Percentiles rank a stretch among this genome's conserved stretches.
These are phyloP conservation scores for Didymella pinodella DNA, from an alignment of 2,329 filamentous ascomycete genomes.

Conservation along the genomic window DNA sequence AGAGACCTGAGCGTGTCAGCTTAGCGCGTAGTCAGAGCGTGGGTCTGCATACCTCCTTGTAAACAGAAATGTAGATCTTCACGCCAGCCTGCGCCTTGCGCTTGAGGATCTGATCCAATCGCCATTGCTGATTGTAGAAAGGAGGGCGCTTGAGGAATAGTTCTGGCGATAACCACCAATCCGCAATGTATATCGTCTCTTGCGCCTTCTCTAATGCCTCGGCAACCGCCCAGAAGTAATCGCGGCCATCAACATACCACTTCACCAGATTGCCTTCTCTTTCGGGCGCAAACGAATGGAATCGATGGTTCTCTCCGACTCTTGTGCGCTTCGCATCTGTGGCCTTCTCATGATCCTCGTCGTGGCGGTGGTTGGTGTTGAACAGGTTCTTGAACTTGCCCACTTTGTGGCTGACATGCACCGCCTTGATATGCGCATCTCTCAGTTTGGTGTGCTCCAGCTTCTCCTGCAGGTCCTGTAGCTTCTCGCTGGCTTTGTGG, in stretches of 20 bases:
- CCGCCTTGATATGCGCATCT: conserved; percentile 61
- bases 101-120: conserved; percentile 87
- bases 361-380: conserved; percentile 89
- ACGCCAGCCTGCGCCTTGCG: conserved; percentile 89
- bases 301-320: conserved; percentile 79
- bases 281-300: conserved; percentile 89
- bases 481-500: conserved; percentile 35
- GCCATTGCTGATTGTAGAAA: conserved; percentile 81
- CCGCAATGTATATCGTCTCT: conserved; percentile 93
- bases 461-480: conserved; percentile 53
- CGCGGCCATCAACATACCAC: conserved; percentile 95
- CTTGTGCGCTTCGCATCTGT: conserved; percentile 81
- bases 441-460: conserved; percentile 57
- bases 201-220: conserved; percentile 87
- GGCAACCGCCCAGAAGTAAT: conserved; percentile 95
- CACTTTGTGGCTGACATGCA: conserved; percentile 68
- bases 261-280: conserved; percentile 86
- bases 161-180: conserved; percentile 96
- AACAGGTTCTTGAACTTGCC: conserved; percentile 73
- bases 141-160: conserved; percentile 86
- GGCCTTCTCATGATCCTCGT: conserved; percentile 86
- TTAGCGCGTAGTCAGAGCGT: no score
- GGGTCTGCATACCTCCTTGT: conserved; percentile 72
- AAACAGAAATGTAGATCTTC: conserved; percentile 92
- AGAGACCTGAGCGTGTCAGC: conserved; percentile 41